These are phyloP conservation scores for Luvunga scandens DNA, from an alignment of 345 rosid species.

Conservation along the genomic window DNA sequence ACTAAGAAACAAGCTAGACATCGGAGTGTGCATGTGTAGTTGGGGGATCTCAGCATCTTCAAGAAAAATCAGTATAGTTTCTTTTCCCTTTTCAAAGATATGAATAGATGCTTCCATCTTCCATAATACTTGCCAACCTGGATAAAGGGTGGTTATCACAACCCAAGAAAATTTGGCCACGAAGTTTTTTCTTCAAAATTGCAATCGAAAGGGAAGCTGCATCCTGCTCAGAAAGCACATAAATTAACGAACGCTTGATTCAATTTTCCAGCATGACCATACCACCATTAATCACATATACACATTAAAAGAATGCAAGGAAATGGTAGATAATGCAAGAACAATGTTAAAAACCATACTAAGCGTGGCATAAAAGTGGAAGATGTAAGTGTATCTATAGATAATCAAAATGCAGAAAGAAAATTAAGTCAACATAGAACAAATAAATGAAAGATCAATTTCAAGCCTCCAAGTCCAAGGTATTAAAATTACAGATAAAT, in stretches of 20 bases:
- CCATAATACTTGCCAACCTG: conserved; percentile 43
- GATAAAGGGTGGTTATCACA: conserved; percentile 96
- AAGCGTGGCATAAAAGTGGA: background rate
- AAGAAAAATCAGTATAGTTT: background rate
- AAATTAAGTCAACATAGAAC: background rate
- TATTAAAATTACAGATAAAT: background rate
- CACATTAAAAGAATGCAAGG: background rate
- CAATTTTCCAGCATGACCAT: background rate
- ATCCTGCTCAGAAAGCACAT: conserved; percentile 50
- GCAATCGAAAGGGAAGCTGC: conserved; percentile 86
- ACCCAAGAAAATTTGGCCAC: conserved; percentile 75
- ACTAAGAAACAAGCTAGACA: background rate
- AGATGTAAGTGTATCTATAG: background rate
- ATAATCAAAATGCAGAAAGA: background rate
- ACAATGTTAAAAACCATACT: background rate
- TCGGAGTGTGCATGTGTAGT: background rate
- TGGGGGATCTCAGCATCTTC: background rate
- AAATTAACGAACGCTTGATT: conserved; percentile 7
- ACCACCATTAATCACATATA: background rate
- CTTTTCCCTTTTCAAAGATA: background rate
- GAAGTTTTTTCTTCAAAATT: conserved; percentile 71
- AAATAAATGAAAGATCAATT: background rate
- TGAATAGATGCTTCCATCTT: background rate
- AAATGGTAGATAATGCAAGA: background rate
- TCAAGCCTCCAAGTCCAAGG: background rate